Evolutionary conservation across 2,329 filamentous ascomycete species (phyloP), one percentile per base, ranked within the genome.

Genomic region (Botrytis deweyae): DNA sequence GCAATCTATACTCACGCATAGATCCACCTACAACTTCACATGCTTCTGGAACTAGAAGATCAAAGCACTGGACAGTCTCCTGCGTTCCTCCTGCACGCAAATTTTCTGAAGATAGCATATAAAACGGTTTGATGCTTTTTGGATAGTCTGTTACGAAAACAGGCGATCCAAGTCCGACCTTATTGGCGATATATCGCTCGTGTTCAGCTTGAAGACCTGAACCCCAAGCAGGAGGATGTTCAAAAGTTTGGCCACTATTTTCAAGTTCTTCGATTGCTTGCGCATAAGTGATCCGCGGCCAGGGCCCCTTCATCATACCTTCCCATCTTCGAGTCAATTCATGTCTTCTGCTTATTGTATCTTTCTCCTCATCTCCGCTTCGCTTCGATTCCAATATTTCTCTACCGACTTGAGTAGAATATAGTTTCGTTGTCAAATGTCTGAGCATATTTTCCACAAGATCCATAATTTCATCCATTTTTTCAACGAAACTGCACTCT

Each of bases 111-210:
- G 89, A 88, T 3, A 88, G 83, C 92, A 94, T 95, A 83, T 95
- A 99, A 83, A 98, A 99, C 18, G 95, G 93, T 84, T 99, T 99
- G 81, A 96, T 90, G 66, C 87, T 85, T 77, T 89, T 89, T n/a
- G 96, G 96, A 81, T 98, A 99, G 82, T 98, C 88, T 22, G 95
- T 98, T 76, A 99, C 90, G 81, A 98, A 98, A 63, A 98, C 87
- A 12, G 96, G 96, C 59, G 84, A 84, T 33, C 75, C 65, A 25
- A 83, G 80, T 66, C 83, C 85, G 40, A 95, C 80, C 40, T 85
- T 85, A 71, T 89, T 86, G 66, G 96, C 94, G 72, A 99, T 87
- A 81, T 91, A 97, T 81, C 90, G 93, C 84, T 99, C 96, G 83
- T 99, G 96, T 82, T 98, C 95, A 2, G 95, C 92, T 79, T 96